A percentile compares a stretch with the other conserved stretches of the same genome.
Evolutionary conservation across 805 yeast genomes (phyloP).

Genomic region (Ogataea paradorogensis): DNA sequence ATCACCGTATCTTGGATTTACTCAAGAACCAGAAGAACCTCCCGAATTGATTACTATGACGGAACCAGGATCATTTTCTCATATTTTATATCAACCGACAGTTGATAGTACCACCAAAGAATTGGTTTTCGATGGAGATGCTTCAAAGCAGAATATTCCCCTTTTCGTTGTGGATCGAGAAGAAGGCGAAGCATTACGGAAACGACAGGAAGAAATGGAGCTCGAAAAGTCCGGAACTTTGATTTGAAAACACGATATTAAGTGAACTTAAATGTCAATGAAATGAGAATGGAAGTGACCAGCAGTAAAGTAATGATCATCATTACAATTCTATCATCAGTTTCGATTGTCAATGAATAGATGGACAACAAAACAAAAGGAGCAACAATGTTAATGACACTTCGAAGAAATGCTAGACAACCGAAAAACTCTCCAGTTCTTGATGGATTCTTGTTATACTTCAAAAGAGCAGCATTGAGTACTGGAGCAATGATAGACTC

Average conservation of each 20-base stretch:
- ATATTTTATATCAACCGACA: conserved; percentile 29
- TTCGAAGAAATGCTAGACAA: conserved; percentile 59
- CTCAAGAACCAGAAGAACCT: conserved; percentile 31
- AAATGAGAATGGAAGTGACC: background rate
- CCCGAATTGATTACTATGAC: conserved; percentile 31
- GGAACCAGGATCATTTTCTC: conserved; percentile 31
- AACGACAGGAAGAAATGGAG: conserved; percentile 9
- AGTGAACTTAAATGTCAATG: conserved; percentile 3
- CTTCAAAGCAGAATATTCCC: conserved; percentile 20
- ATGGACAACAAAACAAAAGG: conserved; percentile 49
- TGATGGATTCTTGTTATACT: conserved; percentile 52
- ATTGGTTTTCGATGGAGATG: conserved; percentile 16
- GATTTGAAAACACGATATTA: background rate
- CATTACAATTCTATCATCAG: conserved; percentile 39
- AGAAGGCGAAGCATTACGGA: conserved; percentile 27
- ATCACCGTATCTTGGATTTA: conserved; percentile 34
- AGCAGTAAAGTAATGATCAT: conserved; percentile 16
- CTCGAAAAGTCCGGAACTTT: background rate
- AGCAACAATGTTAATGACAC: conserved; percentile 42
- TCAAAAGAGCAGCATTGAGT: conserved; percentile 55
- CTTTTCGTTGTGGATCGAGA: conserved; percentile 28
- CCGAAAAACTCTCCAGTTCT: conserved; percentile 73
- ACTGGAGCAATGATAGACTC: conserved; percentile 56
- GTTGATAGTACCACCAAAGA: conserved; percentile 17
- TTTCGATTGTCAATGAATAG: conserved; percentile 43